These are phyloP conservation scores for Corymbia maculata DNA, from an alignment of 345 rosid species.

Conservation along the genomic window DNA sequence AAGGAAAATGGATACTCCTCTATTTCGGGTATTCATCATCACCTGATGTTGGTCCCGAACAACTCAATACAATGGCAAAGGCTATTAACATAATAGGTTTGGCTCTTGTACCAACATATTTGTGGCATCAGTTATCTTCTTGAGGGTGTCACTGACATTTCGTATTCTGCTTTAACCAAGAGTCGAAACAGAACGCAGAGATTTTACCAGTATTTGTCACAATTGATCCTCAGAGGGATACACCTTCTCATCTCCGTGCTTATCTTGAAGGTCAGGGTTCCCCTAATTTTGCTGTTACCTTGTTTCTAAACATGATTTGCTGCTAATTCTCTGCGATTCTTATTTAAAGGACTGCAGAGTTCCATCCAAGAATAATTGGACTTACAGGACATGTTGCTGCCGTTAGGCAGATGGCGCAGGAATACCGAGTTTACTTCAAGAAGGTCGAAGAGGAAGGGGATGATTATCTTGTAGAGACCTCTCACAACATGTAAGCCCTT, in stretches of 20 bases:
- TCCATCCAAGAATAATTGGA: conserved; percentile 63
- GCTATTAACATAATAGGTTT: conserved; percentile 62
- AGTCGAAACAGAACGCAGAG: conserved; percentile 36
- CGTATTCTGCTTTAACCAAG: conserved; percentile 28
- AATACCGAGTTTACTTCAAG: conserved; percentile 69
- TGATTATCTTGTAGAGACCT: conserved; percentile 81
- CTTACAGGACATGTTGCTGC: conserved; percentile 59
- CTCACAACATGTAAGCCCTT: conserved; percentile 61
- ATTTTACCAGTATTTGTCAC: conserved; percentile 77
- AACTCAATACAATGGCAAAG: conserved; percentile 50
- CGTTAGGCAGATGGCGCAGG: conserved; percentile 79
- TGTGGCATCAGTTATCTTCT: background rate
- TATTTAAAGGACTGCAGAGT: conserved; percentile 42
- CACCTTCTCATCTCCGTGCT: conserved; percentile 58
- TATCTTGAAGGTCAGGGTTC: conserved; percentile 59
- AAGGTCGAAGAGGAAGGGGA: conserved; percentile 84
- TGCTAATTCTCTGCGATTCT: background rate
- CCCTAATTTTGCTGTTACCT: background rate
- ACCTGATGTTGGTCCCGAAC: conserved; percentile 91
- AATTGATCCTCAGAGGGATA: conserved; percentile 87
- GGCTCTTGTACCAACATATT: conserved; percentile 2
- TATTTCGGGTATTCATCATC: conserved; percentile 91
- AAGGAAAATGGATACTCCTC: conserved; percentile 75
- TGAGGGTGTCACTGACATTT: conserved; percentile 11
- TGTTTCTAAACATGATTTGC: background rate